Base-by-base conservation (phyloP, 2,329 filamentous ascomycete genomes). In the Dactylonectria macrodidyma region DNA sequence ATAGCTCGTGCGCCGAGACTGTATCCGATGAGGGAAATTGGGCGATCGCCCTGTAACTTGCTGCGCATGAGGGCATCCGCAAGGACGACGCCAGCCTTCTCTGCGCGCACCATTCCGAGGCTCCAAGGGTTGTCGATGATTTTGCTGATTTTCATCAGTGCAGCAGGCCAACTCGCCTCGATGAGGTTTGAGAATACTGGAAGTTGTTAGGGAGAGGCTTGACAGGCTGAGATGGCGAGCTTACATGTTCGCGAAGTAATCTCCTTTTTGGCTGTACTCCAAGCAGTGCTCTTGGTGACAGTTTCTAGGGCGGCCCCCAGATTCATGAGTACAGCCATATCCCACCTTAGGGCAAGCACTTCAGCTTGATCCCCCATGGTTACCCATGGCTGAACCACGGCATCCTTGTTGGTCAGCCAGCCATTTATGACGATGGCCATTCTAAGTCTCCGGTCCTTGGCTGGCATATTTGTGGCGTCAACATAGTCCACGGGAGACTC, bases 351-450 rank as follows among this genome's bases (percentile, higher is more conserved):
- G 2, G 91, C 92, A 76, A 97, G 98, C 0, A 92, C 89, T 80
- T 98, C 95, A 34, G 89, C 90, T 71, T 92, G 85, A 33, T 87
- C 84, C 2, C 92, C 93, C 34, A 98, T 83, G 33, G 92, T 90
- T 54, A 88, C 87, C 96, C 96, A 99, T 0, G 93, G 93, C 30
- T 89, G 87, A 3, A 66, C 69, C 19, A 91, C 83, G n/a, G 94
- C 89, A 65, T 96, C 91, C 47, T 92, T 88, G 56, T 91, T 88
- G 41, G 91, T 87, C 10, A 96, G 81, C 92, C 95, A 97, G 11
- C 96, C 96, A 56, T 90, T 92, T 60, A 97, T 88, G 24, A 91
- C 93, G 71, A 98, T 91, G 1, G 92, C 92, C n/a, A 98, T 88
- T 34, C 95, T 90, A 59, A 98, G 84, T 47, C 93, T 88, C 66